Evolutionary conservation across 2,329 filamentous ascomycete species (phyloP).

Genomic region (Cladosporium sp.): DNA sequence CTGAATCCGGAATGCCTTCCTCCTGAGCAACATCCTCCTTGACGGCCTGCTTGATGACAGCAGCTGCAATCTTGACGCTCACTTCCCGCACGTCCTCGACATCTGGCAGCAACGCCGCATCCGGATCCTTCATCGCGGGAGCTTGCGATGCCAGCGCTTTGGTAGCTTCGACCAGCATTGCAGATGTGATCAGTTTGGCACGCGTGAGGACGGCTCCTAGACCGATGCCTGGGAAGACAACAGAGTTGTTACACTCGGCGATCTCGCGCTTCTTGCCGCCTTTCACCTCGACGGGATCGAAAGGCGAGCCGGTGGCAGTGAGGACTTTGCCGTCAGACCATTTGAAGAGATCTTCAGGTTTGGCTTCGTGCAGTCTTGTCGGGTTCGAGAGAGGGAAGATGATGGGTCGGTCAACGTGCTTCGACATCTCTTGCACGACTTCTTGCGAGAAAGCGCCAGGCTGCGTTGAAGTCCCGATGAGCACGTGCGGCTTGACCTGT

Average conservation of each 20-base stretch:
- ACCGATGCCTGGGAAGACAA: conserved; percentile 80
- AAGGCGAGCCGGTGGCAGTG: conserved; percentile 80
- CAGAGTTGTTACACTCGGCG: conserved; percentile 86
- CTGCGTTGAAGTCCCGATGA: conserved; percentile 79
- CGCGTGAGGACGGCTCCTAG: conserved; percentile 72
- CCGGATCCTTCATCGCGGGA: conserved; percentile 63
- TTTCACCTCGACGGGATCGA: conserved; percentile 64
- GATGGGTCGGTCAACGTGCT: conserved; percentile 70
- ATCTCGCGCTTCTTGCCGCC: conserved; percentile 51
- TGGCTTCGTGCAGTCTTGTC: conserved; percentile 76
- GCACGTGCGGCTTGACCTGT: conserved; percentile 70
- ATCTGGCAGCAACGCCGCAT: conserved; percentile 68
- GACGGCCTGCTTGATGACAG: conserved; percentile 68
- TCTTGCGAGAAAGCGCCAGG: conserved; percentile 72
- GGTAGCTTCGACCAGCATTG: conserved; percentile 77
- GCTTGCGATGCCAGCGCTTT: conserved; percentile 67
- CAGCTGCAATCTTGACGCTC: conserved; percentile 71
- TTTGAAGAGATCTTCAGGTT: conserved; percentile 67
- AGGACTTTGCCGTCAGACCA: conserved; percentile 78
- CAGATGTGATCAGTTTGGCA: conserved; percentile 63
- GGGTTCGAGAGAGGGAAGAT: conserved; percentile 86
- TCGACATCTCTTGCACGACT: conserved; percentile 70
- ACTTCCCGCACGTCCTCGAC: conserved; percentile 70
- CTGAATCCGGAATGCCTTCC: conserved; percentile 59
- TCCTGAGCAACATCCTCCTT: conserved; percentile 65